These are phyloP conservation scores for Fusarium sp. DNA, from an alignment of 2,329 filamentous ascomycete genomes.

Conservation along the genomic window DNA sequence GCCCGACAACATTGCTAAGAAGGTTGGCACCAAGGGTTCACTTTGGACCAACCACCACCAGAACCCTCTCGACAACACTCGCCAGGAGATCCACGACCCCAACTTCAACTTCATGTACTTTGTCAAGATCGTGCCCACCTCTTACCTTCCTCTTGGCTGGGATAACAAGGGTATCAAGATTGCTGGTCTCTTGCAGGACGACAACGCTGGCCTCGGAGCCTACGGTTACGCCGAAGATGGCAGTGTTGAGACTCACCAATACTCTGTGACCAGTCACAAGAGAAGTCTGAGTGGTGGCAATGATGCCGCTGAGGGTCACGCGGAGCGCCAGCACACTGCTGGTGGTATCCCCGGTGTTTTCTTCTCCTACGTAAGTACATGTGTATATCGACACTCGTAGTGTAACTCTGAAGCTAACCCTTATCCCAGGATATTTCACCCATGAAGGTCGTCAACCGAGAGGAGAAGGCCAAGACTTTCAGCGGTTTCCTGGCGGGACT, in stretches of 20 bases:
- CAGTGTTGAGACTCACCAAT: slow-evolving; percentile 97
- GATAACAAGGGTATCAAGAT: slow-evolving; percentile 66
- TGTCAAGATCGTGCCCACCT: slow-evolving; percentile 96
- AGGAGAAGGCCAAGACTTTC: slow-evolving; percentile 89
- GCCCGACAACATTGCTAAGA: slow-evolving; percentile 76
- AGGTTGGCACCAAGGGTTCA: slow-evolving; percentile 64
- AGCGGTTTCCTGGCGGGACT: slow-evolving; percentile 93
- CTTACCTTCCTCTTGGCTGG: slow-evolving; percentile 93
- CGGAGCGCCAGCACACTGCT: slow-evolving; percentile 88
- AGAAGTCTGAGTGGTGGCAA: slow-evolving; percentile 86
- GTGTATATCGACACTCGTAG: not conserved
- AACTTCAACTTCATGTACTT: slow-evolving; percentile 99
- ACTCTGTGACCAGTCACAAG: slow-evolving; percentile 97
- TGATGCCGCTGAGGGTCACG: slow-evolving; percentile 88
- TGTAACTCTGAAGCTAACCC: slow-evolving; percentile 33
- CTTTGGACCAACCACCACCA: slow-evolving; percentile 90
- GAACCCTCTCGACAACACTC: slow-evolving; percentile 87
- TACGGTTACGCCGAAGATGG: slow-evolving; percentile 70
- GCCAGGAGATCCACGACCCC: slow-evolving; percentile 82
- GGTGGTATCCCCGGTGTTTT: slow-evolving; percentile 98
- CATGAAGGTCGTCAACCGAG: slow-evolving; percentile 99
- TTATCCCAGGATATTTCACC: slow-evolving; percentile 87
- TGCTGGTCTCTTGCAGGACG: slow-evolving; percentile 58
- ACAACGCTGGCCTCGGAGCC: slow-evolving; percentile 75
- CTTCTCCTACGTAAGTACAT: slow-evolving; percentile 88